Evolutionary conservation across 2,329 filamentous ascomycete species (phyloP), one percentile per base, ranked within the genome.

Genomic region (Plectosphaerella sp.): DNA sequence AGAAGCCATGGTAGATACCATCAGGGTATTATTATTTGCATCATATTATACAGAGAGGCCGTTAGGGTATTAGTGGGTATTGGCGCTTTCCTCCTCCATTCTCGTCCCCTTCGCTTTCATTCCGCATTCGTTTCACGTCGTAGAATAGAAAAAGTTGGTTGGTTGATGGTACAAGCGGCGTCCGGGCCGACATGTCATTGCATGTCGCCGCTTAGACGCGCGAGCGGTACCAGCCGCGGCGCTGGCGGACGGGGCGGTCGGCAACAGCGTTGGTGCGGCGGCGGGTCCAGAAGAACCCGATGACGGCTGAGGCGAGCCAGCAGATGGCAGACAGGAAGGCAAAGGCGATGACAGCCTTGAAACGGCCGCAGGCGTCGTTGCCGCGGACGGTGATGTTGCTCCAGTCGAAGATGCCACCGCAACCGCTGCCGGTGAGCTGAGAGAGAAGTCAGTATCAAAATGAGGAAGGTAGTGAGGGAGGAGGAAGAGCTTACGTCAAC

Each of bases 261-360:
- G 64, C 64, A 14, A 58, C 55, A 36, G 65, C 60, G 22, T 68
- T 71, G 53, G 67, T 71, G 24, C 57, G 57, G 55, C 71, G 70
- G 53, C 71, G 75, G 18, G 78, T 71, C 78, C 78, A 82, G 63
- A 79, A 73, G 59, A 81, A 63, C 45, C 77, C 81, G 43, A 89
- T 62, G 18, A 87, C 61, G 15, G 77, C 78, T 46, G 83, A 87
- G 12, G 74, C 79, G 41, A 91, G 77, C 87, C 87, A 91, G 62
- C 84, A 74, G 58, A 88, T 76, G 51, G 86, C 86, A 3, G 84
- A 86, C 51, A 91, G 68, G 70, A 91, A 91, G 47, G 77, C 72
- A 62, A 91, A 91, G 5, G 87, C 87, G 59, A 89, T 79, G 55
- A 82, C 76, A 41, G 88, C 82, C 70, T 87, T 89, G 79, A 82